A percentile compares a stretch with the other conserved stretches of the same genome.
Evolutionary conservation across 2,329 filamentous ascomycete genomes (phyloP).

Genomic region (Venturia nashicola): DNA sequence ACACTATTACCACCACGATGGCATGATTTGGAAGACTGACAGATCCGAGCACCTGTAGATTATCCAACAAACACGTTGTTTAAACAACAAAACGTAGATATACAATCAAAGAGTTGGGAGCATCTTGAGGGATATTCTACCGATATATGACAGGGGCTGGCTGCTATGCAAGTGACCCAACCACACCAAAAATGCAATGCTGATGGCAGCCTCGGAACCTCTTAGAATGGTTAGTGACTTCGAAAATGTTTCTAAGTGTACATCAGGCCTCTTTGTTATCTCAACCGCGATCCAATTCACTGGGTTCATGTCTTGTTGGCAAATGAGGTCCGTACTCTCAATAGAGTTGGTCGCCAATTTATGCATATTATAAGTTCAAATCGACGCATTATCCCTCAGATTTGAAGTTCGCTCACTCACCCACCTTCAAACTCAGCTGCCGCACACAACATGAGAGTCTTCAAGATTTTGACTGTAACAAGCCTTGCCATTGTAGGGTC

Average conservation of each 20-base stretch:
- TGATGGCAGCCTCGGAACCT: not conserved
- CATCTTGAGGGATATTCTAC: not conserved
- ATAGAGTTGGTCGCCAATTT: not conserved
- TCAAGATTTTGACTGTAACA: not conserved
- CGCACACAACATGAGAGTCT: not conserved
- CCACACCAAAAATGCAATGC: not conserved
- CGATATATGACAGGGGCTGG: not conserved
- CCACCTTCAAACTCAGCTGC: not conserved
- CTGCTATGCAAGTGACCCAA: not conserved
- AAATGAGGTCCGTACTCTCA: not conserved
- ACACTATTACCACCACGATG: not conserved
- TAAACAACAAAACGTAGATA: not conserved
- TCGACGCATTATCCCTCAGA: not conserved
- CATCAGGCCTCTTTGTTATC: not conserved
- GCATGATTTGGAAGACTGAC: not conserved
- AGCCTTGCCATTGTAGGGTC: not conserved
- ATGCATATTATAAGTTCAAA: not conserved
- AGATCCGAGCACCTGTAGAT: not conserved
- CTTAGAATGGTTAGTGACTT: not conserved
- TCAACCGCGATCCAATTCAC: not conserved
- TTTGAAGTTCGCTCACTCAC: not conserved
- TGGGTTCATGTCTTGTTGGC: not conserved
- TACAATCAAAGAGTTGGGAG: not conserved
- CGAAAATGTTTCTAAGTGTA: not conserved
- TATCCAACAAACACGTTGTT: not conserved